Percentiles rank a stretch among this genome's conserved stretches.
phyloP scores from a whole-genome alignment of 352 stramenopile genomes.

The Globisporangium lucens region DNA sequence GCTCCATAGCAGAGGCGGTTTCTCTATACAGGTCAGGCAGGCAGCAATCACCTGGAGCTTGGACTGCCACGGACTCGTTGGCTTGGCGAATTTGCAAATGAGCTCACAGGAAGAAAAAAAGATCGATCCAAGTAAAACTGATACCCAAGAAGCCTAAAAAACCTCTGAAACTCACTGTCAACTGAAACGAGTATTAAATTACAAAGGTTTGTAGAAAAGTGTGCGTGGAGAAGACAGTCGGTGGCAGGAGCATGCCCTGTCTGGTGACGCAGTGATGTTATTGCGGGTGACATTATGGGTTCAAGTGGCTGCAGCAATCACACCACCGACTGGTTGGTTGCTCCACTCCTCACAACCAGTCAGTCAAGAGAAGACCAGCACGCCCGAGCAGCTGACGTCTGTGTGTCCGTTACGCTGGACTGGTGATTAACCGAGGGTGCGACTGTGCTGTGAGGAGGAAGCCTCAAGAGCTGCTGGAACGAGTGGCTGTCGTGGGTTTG shows the following conservation, averaged over 20 bases:
- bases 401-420: not conserved
- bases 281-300: not conserved
- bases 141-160: not conserved
- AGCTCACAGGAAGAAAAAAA: not conserved
- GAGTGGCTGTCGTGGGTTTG: not conserved
- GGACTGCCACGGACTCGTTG: not conserved
- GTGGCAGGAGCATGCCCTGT: not conserved
- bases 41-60: not conserved
- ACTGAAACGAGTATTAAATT: not conserved
- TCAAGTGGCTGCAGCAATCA: not conserved
- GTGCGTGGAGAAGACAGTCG: not conserved
- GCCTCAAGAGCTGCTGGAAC: not conserved
- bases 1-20: conserved; percentile 29
- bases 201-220: not conserved
- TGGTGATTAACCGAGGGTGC: not conserved
- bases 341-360: not conserved
- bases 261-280: not conserved
- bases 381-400: not conserved
- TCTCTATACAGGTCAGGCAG: not conserved
- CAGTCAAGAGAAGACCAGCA: not conserved
- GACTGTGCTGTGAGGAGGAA: not conserved
- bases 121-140: not conserved
- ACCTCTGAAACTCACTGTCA: not conserved
- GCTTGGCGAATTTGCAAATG: not conserved
- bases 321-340: not conserved